Evolutionary conservation across 2,329 filamentous ascomycete species (phyloP).

Genomic region (Calonectria honghensis): DNA sequence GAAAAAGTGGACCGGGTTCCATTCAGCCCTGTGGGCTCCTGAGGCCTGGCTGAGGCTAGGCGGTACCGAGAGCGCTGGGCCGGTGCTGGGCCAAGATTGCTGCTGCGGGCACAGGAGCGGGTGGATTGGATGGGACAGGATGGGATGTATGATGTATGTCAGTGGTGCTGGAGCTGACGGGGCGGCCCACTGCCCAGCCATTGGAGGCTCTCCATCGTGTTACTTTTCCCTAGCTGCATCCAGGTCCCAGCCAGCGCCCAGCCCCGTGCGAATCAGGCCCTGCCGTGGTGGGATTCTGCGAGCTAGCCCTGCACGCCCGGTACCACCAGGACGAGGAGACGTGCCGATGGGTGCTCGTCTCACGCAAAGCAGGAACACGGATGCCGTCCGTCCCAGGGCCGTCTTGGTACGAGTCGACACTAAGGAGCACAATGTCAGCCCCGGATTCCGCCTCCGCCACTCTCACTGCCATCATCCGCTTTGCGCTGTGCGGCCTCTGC

Average conservation of each 20-base stretch:
- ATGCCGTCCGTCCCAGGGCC: constrained; percentile 19
- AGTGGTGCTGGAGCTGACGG: constrained; percentile 48
- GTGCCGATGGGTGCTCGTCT: constrained; percentile 44
- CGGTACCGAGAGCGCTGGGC: constrained; percentile 20
- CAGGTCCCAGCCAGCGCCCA: constrained; percentile 44
- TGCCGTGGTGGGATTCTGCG: constrained; percentile 9
- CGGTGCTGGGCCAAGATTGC: not conserved
- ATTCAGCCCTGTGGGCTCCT: constrained; percentile 52
- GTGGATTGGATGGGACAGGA: constrained; percentile 23
- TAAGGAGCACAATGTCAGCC: constrained; percentile 49
- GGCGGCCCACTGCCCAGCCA: constrained; percentile 43
- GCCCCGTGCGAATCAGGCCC: constrained; percentile 51
- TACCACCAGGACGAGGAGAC: constrained; percentile 45
- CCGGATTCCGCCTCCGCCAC: constrained; percentile 54
- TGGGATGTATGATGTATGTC: constrained; percentile 30
- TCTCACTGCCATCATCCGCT: constrained; percentile 48
- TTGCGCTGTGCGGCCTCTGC: constrained; percentile 41
- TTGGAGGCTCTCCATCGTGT: constrained; percentile 44
- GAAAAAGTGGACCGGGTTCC: constrained; percentile 33
- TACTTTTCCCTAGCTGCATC: constrained; percentile 50
- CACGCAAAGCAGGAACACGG: constrained; percentile 47
- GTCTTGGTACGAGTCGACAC: constrained; percentile 48
- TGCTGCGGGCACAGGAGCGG: constrained; percentile 27
- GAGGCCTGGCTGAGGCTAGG: constrained; percentile 23
- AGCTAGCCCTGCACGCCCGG: constrained; percentile 47